Evolutionary conservation across 352 stramenopile genomes (phyloP).

Genomic region (Blastocystis sp.): DNA sequence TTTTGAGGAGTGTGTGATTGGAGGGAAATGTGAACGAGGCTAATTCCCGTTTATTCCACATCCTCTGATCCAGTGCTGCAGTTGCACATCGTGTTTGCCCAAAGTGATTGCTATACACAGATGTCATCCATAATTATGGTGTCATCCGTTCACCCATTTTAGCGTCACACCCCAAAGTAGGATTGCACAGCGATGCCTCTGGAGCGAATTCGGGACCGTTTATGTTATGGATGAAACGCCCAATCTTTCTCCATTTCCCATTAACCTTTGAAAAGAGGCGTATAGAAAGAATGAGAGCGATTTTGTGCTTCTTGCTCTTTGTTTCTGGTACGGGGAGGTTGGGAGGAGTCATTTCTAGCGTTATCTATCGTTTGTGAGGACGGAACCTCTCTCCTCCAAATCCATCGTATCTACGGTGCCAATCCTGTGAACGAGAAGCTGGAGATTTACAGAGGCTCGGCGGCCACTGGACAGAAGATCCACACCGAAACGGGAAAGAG

Average conservation of each 20-base stretch:
- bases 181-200: too few species aligned
- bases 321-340: conserved; percentile 39
- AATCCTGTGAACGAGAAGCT: conserved; percentile 65
- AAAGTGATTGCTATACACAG: too few species aligned
- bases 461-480: conserved; percentile 3
- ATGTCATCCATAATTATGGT: too few species aligned
- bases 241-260: background rate
- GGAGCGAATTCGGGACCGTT: too few species aligned
- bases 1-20: background rate
- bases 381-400: background rate
- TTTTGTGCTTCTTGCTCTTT: conserved; percentile 47
- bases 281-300: conserved; percentile 3
- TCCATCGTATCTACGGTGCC: conserved; percentile 63
- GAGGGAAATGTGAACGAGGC: conserved; percentile 22
- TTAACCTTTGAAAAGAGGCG: conserved; percentile 35
- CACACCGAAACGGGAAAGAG: conserved; percentile 54
- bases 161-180: too few species aligned
- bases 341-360: conserved; percentile 7
- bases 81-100: too few species aligned
- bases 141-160: too few species aligned
- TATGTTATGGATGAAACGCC: background rate
- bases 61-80: too few species aligned
- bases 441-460: conserved; percentile 49
- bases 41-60: background rate
- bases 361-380: conserved; percentile 53